Evolutionary conservation across 192 early-diverging fungal genomes (phyloP), one percentile per base, ranked within the genome.

Genomic region (Spizellomyces sp.): DNA sequence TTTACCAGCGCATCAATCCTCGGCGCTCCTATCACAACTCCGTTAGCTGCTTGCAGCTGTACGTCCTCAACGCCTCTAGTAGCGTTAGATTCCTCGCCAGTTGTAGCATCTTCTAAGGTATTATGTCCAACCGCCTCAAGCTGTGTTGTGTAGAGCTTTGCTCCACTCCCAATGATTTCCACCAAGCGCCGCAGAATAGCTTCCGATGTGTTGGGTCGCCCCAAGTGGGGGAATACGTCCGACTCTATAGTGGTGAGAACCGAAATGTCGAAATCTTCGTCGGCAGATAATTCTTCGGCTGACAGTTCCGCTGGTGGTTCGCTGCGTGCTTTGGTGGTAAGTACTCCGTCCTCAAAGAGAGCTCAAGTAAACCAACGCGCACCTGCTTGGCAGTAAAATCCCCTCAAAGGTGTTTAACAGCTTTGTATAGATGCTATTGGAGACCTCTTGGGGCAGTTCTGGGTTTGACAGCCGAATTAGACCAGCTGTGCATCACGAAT

Each of bases 211-310:
- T 89, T 84, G 12, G 79, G 70, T 64, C 84, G 80, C 6, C 91
- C 91, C 63, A 94, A 79, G 70, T 90, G 80, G n/a, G 85, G 71
- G 15, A 91, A 75, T 14, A 93, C 82, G 58, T 93, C 88, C 9
- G 67, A 80, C 64, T 92, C 84, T 43, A 94, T 71, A 42, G 79
- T 81, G 43, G 78, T 81, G 45, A 94, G 77, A 41, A 89, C 81
- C 9, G 83, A 86, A 42, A 93, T 84, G 70, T 94, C 91, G 73
- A 92, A 94, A 1, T 82, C 79, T 62, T 93, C 92, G 50, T 92
- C 90, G 12, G 79, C 74, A 43, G 89, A 79, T 8, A 90, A 76
- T 9, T 88, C 83, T 60, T 93, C 92, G 8, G 85, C 66, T 0
- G 86, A 80, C 68, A 89, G 83, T 45, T 78, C 69, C 27, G 27